Evolutionary conservation across 345 rosid genomes (phyloP).

Genomic region (Fremontodendron californicum): DNA sequence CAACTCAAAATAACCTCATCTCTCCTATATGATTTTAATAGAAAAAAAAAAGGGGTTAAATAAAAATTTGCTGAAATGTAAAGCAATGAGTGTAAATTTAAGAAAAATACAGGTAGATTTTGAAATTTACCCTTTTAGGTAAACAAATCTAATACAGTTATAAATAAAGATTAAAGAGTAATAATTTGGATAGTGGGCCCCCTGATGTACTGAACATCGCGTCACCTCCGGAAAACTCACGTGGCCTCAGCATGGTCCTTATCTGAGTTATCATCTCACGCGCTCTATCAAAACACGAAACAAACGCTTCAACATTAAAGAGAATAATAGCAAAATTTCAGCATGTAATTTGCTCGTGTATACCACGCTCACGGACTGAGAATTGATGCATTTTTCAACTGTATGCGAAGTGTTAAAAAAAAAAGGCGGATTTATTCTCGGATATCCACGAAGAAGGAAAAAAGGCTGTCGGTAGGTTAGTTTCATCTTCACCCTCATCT

Average conservation of each 20-base stretch:
- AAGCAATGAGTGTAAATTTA: background rate
- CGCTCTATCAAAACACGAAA: background rate
- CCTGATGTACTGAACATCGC: background rate
- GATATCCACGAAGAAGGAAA: conserved; percentile 10
- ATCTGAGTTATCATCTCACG: conserved; percentile 8
- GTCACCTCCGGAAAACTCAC: conserved; percentile 8
- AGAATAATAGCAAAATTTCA: background rate
- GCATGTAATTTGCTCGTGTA: background rate
- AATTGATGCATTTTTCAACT: background rate
- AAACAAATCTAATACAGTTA: background rate
- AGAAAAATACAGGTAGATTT: background rate
- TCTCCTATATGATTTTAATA: too few species aligned
- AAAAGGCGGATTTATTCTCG: background rate
- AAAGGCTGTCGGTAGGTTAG: background rate
- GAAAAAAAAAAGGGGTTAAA: too few species aligned
- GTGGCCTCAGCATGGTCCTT: conserved; percentile 11
- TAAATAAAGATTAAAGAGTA: background rate
- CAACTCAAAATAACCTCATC: too few species aligned
- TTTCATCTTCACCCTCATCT: background rate
- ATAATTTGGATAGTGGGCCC: background rate
- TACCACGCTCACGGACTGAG: conserved; percentile 5
- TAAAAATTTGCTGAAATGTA: background rate
- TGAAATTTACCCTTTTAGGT: background rate
- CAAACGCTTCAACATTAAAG: background rate
- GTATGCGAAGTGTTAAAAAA: background rate